phyloP scores from a whole-genome alignment of 2,329 filamentous ascomycete genomes.

The Monosporascus sp. region DNA sequence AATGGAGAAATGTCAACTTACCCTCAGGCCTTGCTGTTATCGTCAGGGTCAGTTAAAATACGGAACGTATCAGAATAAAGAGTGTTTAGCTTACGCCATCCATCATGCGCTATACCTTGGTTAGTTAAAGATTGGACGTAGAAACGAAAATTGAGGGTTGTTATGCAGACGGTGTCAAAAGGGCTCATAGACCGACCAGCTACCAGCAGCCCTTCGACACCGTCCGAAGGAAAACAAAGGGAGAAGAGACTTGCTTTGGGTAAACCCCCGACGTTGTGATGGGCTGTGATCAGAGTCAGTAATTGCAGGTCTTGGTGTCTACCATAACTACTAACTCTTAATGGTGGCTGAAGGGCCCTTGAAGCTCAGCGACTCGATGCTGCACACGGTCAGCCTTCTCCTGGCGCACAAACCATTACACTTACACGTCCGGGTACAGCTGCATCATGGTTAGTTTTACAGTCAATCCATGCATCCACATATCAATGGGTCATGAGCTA shows the following conservation, averaged over 20 bases:
- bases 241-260: slow-evolving; percentile 27
- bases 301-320: background rate
- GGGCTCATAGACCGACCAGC: too few relatives aligned
- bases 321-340: slow-evolving; percentile 36
- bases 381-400: slow-evolving; percentile 21
- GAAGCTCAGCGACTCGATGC: slow-evolving; percentile 43
- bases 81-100: slow-evolving; percentile 27
- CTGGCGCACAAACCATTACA: background rate
- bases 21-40: background rate
- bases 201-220: too few relatives aligned
- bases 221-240: too few relatives aligned
- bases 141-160: too few relatives aligned
- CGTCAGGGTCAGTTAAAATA: background rate
- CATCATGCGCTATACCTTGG: slow-evolving; percentile 25
- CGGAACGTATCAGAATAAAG: slow-evolving; percentile 33
- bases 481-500: too few relatives aligned
- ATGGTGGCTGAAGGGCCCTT: slow-evolving; percentile 47
- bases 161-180: too few relatives aligned
- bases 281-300: slow-evolving; percentile 23
- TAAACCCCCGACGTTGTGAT: slow-evolving; percentile 42
- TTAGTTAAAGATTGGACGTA: background rate
- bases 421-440: slow-evolving; percentile 51
- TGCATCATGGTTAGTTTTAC: too few relatives aligned
- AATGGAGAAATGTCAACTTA: background rate
- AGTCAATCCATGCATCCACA: too few relatives aligned